A percentile compares a stretch with the other conserved stretches of the same genome.
phyloP scores from a whole-genome alignment of 2,329 filamentous ascomycete genomes.

The Lecanicillium sp. region DNA sequence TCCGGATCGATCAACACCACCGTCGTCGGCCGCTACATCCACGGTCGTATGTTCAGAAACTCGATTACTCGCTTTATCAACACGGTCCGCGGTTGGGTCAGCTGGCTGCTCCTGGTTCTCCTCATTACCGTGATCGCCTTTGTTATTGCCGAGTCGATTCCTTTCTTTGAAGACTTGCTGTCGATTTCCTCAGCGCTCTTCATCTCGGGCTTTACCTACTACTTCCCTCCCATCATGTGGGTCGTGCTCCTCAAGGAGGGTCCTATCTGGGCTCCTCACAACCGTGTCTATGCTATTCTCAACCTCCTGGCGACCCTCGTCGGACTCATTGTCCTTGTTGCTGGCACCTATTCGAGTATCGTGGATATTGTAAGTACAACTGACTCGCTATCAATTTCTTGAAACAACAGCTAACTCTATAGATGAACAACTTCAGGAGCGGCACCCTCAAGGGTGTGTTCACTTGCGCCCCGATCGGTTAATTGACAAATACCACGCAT shows the following conservation, averaged over 20 bases:
- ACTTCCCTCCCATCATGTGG: conserved; percentile 38
- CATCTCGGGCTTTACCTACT: conserved; percentile 40
- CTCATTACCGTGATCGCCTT: conserved; percentile 58
- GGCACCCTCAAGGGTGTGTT: conserved; percentile 24
- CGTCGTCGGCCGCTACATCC: conserved; percentile 40
- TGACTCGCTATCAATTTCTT: background rate
- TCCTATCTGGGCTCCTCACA: conserved; percentile 24
- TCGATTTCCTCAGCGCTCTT: conserved; percentile 45
- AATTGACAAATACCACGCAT: background rate
- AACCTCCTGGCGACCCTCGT: conserved; percentile 26
- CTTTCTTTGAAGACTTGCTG: conserved; percentile 66
- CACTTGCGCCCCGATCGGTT: conserved; percentile 21
- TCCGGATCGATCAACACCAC: conserved; percentile 64
- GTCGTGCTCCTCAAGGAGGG: conserved; percentile 34
- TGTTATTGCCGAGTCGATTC: conserved; percentile 67
- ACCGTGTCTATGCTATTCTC: conserved; percentile 21
- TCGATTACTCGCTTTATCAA: conserved; percentile 41
- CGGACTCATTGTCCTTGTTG: conserved; percentile 27
- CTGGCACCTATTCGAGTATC: conserved; percentile 29
- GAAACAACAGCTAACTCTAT: conserved; percentile 12
- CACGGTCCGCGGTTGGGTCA: conserved; percentile 41
- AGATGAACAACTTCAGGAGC: conserved; percentile 22
- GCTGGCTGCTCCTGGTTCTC: conserved; percentile 55
- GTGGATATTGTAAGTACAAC: conserved; percentile 25
- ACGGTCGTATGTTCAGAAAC: conserved; percentile 38